Base-by-base conservation (phyloP, 495 filamentous ascomycete species). In the Terfezia claveryi region DNA sequence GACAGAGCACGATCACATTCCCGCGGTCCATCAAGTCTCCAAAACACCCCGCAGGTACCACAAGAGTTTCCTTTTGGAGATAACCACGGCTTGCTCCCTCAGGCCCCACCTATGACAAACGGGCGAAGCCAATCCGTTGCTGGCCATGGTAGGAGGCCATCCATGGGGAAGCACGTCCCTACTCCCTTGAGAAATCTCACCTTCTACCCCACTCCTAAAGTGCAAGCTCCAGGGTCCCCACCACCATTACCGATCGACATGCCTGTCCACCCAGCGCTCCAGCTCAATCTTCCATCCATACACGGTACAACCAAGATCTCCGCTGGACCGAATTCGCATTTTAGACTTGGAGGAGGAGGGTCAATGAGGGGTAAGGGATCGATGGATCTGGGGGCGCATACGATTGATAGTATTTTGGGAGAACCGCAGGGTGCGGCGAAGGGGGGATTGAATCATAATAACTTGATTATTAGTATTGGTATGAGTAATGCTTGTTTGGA, bases 181-280 rank as follows among this genome's bases (percentile, higher is more conserved):
- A 51, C n/a, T 6, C 50, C 50, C 2, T 6, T 51, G 5, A 63
- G 62, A 51, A 62, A 65, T 14, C 62, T 62, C 20, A 37, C 64
- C n/a, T 65, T 65, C 38, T 59, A 59, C 6, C 61, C 64, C 41
- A 62, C 64, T 9, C 63, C 62, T 2, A 62, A 62, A 27, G 57
- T 59, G 50, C 49, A 58, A 17, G 61, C 58, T 14, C 60, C 63
- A 4, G 53, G 56, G 20, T 65, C 62, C 2, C 63, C 62, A 1
- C 62, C 62, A 10, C 63, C 63, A 12, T 56, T 66, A 14, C 63
- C 63, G 6, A 53, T 63, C 2, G 63, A 65, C 50, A 57, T 66
- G 16, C 63, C 63, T 0, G 63, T 66, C 9, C 63, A 66, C 32
- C 60, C 60, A 20, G 60, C 63, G 2, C 38, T 66, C 23, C 57